These are phyloP conservation scores for Stephanodiscus minutulus DNA, from an alignment of 108 stramenopile genomes.

Conservation along the genomic window DNA sequence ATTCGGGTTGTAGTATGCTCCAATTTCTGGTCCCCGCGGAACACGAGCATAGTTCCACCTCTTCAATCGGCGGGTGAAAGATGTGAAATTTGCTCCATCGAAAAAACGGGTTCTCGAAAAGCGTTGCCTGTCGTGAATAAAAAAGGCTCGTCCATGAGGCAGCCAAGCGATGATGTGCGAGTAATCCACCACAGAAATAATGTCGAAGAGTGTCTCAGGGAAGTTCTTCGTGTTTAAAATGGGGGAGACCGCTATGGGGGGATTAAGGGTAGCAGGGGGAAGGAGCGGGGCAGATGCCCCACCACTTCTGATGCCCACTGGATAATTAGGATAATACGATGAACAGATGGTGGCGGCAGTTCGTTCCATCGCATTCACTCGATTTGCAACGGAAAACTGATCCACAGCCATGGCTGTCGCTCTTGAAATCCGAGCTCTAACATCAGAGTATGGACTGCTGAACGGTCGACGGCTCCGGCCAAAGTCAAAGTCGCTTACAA, in stretches of 20 bases:
- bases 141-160: slow-evolving; percentile 37
- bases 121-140: slow-evolving; percentile 25
- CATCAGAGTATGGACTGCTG: no score
- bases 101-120: slow-evolving; percentile 39
- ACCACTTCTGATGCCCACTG: background rate
- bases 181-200: slow-evolving; percentile 6
- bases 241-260: background rate
- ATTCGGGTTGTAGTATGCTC: slow-evolving; percentile 26
- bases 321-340: background rate
- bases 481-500: no score
- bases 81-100: slow-evolving; percentile 1
- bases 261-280: background rate
- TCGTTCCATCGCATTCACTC: background rate
- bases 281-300: background rate
- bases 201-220: background rate
- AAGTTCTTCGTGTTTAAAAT: background rate
- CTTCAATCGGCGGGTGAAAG: slow-evolving; percentile 30
- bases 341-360: background rate
- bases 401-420: background rate
- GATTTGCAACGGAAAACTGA: background rate
- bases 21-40: slow-evolving; percentile 16
- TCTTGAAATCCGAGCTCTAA: no score
- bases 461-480: no score
- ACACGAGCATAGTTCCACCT: slow-evolving; percentile 29
- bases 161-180: slow-evolving; percentile 35